Conservation (phyloP, 2,329 filamentous ascomycete species). For the Botrytis fragariae region DNA sequence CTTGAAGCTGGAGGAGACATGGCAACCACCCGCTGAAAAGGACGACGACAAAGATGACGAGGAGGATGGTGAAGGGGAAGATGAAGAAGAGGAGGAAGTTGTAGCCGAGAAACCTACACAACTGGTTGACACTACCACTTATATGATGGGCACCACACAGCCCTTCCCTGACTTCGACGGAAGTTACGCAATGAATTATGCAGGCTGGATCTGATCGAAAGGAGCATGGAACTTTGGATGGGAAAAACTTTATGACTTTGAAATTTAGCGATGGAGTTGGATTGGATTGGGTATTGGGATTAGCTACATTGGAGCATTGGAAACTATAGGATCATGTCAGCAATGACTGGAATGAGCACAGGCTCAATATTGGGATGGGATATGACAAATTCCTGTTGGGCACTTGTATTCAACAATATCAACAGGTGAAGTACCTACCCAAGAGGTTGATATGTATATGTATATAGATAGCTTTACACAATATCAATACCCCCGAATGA, state of each 20-base stretch:
- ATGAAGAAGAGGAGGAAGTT: conserved; percentile 29
- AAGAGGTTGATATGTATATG: not conserved
- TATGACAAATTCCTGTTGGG: not conserved
- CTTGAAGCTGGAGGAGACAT: conserved; percentile 78
- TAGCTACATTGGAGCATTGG: conserved; percentile 11
- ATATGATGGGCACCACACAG: conserved; percentile 11
- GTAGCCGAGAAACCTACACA: not conserved
- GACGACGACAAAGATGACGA: conserved; percentile 56
- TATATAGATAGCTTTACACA: conserved; percentile 4
- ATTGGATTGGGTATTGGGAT: conserved; percentile 18
- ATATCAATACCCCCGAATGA: conserved; percentile 1
- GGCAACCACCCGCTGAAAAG: conserved; percentile 61
- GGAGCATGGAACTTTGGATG: conserved; percentile 11
- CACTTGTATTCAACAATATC: not conserved
- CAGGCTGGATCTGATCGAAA: conserved; percentile 18
- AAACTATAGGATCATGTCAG: conserved; percentile 18
- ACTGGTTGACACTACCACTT: not conserved
- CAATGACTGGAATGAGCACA: conserved; percentile 10
- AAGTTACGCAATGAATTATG: conserved; percentile 10
- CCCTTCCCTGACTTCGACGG: conserved; percentile 6
- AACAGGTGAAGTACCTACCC: not conserved
- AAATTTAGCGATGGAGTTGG: conserved; percentile 16
- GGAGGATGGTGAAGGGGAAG: conserved; percentile 38
- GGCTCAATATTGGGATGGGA: not conserved
- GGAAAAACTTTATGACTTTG: conserved; percentile 18